These are phyloP conservation scores for Cicer yamashitae DNA, from an alignment of 306 rosid genomes.

Conservation along the genomic window DNA sequence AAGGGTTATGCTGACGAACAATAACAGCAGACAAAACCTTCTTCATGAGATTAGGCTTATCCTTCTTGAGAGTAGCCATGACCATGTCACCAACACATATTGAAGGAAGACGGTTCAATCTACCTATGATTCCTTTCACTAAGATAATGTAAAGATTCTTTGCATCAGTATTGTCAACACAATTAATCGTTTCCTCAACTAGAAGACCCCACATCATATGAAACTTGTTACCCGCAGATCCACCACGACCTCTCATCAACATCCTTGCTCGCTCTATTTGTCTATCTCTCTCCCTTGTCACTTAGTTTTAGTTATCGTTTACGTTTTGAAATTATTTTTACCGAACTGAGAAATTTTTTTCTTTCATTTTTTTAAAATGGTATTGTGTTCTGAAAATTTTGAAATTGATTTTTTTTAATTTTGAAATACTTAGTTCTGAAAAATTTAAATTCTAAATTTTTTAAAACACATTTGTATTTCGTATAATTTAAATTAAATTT, in stretches of 20 bases:
- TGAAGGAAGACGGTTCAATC: conserved; percentile 81
- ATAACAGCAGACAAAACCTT: conserved; percentile 93
- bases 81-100: conserved; percentile 98
- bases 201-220: conserved; percentile 94
- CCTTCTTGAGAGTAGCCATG: conserved; percentile 95
- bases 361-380: too few species aligned
- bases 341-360: too few species aligned
- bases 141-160: conserved; percentile 90
- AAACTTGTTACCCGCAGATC: conserved; percentile 91
- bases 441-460: too few species aligned
- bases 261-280: too few species aligned
- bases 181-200: conserved; percentile 93
- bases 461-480: too few species aligned
- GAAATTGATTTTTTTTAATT: too few species aligned
- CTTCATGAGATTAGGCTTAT: conserved; percentile 89
- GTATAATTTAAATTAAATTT: too few species aligned
- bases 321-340: too few species aligned
- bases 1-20: conserved; percentile 88
- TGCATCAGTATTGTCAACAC: conserved; percentile 89
- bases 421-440: too few species aligned
- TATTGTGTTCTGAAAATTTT: too few species aligned
- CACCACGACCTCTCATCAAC: conserved; percentile 93
- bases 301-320: too few species aligned
- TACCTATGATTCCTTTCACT: conserved; percentile 89
- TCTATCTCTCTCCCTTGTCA: too few species aligned